A percentile compares a stretch with the other conserved stretches of the same genome.
phyloP scores from a whole-genome alignment of 1,284 basidiomycete species.

The Tylopilus orsonianus region DNA sequence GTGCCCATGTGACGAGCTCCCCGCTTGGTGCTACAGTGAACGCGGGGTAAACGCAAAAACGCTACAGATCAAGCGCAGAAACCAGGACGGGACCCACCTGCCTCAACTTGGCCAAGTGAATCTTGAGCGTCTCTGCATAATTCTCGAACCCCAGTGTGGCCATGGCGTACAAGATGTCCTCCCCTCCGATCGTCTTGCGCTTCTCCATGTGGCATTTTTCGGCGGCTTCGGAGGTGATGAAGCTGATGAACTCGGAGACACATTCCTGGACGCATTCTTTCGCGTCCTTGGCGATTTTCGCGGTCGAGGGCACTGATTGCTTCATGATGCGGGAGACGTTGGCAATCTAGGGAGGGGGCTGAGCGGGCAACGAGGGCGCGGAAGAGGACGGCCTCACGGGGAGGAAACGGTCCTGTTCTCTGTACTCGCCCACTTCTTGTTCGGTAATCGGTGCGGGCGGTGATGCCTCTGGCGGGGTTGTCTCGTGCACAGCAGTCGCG shows the following conservation, averaged over 20 bases:
- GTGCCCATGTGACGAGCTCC: constrained; percentile 29
- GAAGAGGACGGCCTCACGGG: constrained; percentile 52
- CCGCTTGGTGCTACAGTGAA: constrained; percentile 30
- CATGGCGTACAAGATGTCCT: constrained; percentile 90
- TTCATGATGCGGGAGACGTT: constrained; percentile 98
- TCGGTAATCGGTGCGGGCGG: constrained; percentile 79
- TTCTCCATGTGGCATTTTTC: constrained; percentile 89
- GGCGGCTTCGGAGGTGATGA: constrained; percentile 89
- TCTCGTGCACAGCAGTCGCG: constrained; percentile 38
- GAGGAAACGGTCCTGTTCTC: constrained; percentile 89
- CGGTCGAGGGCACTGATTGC: constrained; percentile 80
- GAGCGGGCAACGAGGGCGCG: background rate
- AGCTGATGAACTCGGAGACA: constrained; percentile 94
- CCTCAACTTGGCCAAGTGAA: constrained; percentile 85
- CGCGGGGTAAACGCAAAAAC: background rate
- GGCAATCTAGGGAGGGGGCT: constrained; percentile 66
- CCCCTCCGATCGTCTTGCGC: constrained; percentile 86
- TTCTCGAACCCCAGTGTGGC: constrained; percentile 91
- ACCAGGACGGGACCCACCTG: constrained; percentile 49
- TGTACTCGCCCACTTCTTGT: constrained; percentile 87
- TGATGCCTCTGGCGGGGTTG: constrained; percentile 44
- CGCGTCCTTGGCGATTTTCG: constrained; percentile 95
- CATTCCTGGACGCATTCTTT: constrained; percentile 97
- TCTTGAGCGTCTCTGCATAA: constrained; percentile 87
- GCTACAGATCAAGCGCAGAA: background rate